Conservation (phyloP, 805 yeast species). For the Starmera dryadoides region DNA sequence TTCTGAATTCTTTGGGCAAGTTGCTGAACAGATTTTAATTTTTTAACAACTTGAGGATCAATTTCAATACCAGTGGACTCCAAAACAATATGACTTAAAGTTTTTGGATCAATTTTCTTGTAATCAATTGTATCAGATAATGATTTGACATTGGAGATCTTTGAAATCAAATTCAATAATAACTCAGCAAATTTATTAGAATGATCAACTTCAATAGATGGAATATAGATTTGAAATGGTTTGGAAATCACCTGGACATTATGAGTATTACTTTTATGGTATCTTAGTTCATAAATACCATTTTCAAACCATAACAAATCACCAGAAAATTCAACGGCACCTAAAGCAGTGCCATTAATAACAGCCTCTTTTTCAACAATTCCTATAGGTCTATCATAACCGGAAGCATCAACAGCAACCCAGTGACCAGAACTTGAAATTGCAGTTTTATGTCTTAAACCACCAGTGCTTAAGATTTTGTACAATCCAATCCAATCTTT, state of each 20-base stretch:
- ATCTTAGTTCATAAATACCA: constrained; percentile 70
- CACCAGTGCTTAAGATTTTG: constrained; percentile 51
- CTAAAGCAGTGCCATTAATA: constrained; percentile 24
- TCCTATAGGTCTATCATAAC: constrained; percentile 22
- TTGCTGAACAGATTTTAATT: constrained; percentile 12
- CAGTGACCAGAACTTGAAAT: constrained; percentile 64
- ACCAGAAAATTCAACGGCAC: constrained; percentile 41
- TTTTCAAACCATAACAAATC: constrained; percentile 52
- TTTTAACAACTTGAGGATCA: constrained; percentile 21
- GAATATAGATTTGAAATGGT: constrained; percentile 54
- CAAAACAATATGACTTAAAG: constrained; percentile 23
- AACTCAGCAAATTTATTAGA: constrained; percentile 22
- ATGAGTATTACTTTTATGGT: constrained; percentile 60
- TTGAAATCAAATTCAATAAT: constrained; percentile 20
- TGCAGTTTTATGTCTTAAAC: constrained; percentile 46
- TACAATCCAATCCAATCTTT: constrained; percentile 78
- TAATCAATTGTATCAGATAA: constrained; percentile 17
- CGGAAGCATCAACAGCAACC: constrained; percentile 36
- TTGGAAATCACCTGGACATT: constrained; percentile 58
- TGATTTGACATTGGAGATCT: constrained; percentile 13
- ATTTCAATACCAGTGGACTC: constrained; percentile 28
- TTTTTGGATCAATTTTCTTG: constrained; percentile 15
- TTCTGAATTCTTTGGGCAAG: constrained; percentile 14
- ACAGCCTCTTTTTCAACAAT: constrained; percentile 3
- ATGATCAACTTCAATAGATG: constrained; percentile 25